Evolutionary conservation across 23 red algal genomes (phyloP), one percentile per base, ranked within the genome.

Genomic region (Cyanidiococcus yangmingshanensis): DNA sequence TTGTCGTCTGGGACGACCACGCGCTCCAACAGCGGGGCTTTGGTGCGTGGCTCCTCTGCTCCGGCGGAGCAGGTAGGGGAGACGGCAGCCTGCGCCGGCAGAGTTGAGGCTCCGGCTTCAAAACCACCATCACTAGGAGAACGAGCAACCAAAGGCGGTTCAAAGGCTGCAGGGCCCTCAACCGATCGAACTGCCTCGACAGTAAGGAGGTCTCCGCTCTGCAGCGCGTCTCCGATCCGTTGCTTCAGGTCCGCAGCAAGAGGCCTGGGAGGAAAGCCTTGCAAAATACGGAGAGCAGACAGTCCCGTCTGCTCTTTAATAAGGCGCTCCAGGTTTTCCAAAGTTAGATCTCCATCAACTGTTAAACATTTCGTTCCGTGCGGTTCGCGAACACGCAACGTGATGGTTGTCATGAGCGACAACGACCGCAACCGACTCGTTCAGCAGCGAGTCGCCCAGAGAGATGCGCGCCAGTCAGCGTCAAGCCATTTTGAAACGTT

Each of bases 1-100:
- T 98, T 98, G 76, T 98, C 94, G 74, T 98, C 94, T 35, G 94
- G 94, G 39, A 98, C 94, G 24, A 68, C 75, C 37, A 83, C 77
- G 38, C 87, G 76, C 2, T 80, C 85, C 32, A 91, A 54, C 12
- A 7, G 7, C 45, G 45, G 45, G 12, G 45, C 45, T 54, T 7
- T 54, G 12, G 45, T 21, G 12, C 45, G 7, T 7, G 7, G 45
- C 21, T 7, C 12, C 21, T 7, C 7, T 21, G 45, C 45, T 7
- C 7, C 45, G 7, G 45, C 45, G 7, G 45, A 54, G 21, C 45
- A 21, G 7, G 21, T 21, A 7, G 45, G 45, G 45, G 12, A 15
- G 45, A 21, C 12, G 45, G 12, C 45, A 21, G 45, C 45, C 45
- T 54, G 45, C n/a, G n/a, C n/a, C n/a, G n/a, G n/a, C n/a, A n/a